A percentile compares a stretch with the other conserved stretches of the same genome.
These are phyloP conservation scores for Boletus vermiculosoides DNA, from an alignment of 768 basidiomycete species.

Conservation along the genomic window DNA sequence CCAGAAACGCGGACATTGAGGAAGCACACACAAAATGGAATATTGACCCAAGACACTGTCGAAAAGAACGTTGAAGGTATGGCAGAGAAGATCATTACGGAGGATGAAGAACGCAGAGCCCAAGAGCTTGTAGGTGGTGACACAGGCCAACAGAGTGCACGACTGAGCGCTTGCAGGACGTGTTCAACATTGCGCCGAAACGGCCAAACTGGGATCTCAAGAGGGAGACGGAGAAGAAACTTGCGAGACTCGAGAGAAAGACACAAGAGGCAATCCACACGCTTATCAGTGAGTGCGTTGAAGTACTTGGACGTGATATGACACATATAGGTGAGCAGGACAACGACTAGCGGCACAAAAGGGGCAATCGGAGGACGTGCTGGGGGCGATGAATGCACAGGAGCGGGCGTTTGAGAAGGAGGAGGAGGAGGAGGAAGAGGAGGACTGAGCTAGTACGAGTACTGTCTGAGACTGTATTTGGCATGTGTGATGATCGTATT, in stretches of 20 bases:
- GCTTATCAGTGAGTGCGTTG: conserved; percentile 70
- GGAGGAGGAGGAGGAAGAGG: conserved; percentile 33
- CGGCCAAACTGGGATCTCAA: conserved; percentile 96
- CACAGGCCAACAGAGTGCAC: background rate
- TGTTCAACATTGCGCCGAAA: conserved; percentile 97
- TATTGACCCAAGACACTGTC: conserved; percentile 74
- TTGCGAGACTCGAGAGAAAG: conserved; percentile 83
- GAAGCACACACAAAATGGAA: conserved; percentile 60
- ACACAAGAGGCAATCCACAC: conserved; percentile 92
- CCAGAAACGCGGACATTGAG: conserved; percentile 78
- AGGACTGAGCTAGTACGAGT: background rate
- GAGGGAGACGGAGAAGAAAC: conserved; percentile 88
- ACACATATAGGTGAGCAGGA: conserved; percentile 42
- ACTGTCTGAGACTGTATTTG: conserved; percentile 13
- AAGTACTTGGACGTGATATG: conserved; percentile 5
- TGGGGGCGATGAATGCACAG: conserved; percentile 82
- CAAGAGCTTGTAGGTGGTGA: conserved; percentile 78
- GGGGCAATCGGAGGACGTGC: conserved; percentile 72
- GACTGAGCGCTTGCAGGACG: conserved; percentile 54
- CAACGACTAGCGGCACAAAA: conserved; percentile 79
- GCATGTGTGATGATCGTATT: conserved; percentile 16
- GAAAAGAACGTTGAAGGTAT: conserved; percentile 83
- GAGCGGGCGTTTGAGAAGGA: conserved; percentile 54
- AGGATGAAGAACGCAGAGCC: conserved; percentile 80
- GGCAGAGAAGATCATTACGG: conserved; percentile 78